Base-by-base conservation (phyloP, 202 grass and related monocot species). In the Saccharum hybrid region DNA sequence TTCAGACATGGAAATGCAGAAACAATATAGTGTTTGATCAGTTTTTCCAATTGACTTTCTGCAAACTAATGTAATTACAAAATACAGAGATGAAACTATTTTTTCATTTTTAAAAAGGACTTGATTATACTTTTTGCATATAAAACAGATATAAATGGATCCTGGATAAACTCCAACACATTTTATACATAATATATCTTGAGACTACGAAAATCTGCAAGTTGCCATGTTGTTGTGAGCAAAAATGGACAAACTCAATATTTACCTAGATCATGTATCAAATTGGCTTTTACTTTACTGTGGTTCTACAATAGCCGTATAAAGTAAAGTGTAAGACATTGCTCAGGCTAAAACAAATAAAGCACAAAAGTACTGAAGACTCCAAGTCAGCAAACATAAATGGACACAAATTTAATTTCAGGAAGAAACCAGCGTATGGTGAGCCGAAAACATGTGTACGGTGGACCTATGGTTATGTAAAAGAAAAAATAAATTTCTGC, bases 81-180 rank as follows among this genome's bases (percentile, higher is more conserved):
- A 71, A 85, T 64, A 48, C 12, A 49, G 42, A 36, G 37, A 16
- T 66, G 6, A 66, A 21, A 43, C 4, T 2, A 0, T 31, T 57
- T 77, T 60, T 52, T 28, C 34, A 5, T 77, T 68, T 72, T 49
- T 6, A n/a, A 72, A 64, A 15, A 7, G 19, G 10, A 30, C 26
- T 33, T 72, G 36, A 77, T 46, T 66, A 60, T 19, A 67, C 21
- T 61, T 40, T 18, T 18, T 21, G 56, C 57, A 66, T 59, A 36
- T 39, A 66, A 89, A 75, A 77, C 34, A 66, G 51, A 85, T 59
- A 40, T 45, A 78, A 23, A 86, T 68, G 46, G 21, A 46, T 67
- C 39, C 16, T 62, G 21, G 39, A 6, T 78, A 36, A 73, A 86
- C 18, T 59, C 18, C 36, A 77, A 65, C 34, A 72, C 2, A 85